Base-by-base conservation (phyloP, 495 filamentous ascomycete species). In the Ramalina intermedia region DNA sequence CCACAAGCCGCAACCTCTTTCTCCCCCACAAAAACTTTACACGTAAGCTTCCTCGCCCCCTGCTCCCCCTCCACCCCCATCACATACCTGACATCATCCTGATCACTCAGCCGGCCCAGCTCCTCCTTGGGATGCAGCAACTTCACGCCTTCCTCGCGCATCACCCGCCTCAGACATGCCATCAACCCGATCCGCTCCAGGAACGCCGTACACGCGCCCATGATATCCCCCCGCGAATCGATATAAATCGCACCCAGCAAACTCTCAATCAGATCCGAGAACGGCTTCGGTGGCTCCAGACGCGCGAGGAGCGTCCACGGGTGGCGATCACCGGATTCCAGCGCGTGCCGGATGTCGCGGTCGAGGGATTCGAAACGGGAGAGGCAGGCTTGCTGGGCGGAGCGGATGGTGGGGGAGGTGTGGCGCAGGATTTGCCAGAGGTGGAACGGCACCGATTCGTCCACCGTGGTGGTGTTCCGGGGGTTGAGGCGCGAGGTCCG, bases 211-310 rank as follows among this genome's bases (percentile, higher is more conserved):
- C 83, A 87, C 0, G 50, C 62, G 0, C 61, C 64, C 21, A 89
- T 56, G 12, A 47, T 16, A 4, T 75, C 64, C 2, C 84, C 84
- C 4, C 58, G 52, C 0, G 79, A 84, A 59, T 96, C 91, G 44
- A 94, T 68, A 67, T 82, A 98, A 0, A 95, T 75, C 1, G 90
- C 91, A 0, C 87, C 91, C 1, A 96, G 62, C 1, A 90, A 52
- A 43, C 72, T 75, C 69, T 98, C 91, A 37, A 95, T 67, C 9
- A 95, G 67, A 58, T 98, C 90, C 0, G 84, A 91, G 64, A 85
- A 80, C 69, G 85, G 85, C 54, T 96, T 96, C 21, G 78, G 78
- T 1, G 82, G 69, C 27, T 75, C 68, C 1, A 94, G 70, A 0
- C 71, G 66, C 0, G 75, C 64, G 17, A 98, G 77, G 0, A 71